Percentiles rank a stretch among this genome's conserved stretches.
Conservation (phyloP, 768 basidiomycete genomes). For the Guyanaporus albipodus region DNA sequence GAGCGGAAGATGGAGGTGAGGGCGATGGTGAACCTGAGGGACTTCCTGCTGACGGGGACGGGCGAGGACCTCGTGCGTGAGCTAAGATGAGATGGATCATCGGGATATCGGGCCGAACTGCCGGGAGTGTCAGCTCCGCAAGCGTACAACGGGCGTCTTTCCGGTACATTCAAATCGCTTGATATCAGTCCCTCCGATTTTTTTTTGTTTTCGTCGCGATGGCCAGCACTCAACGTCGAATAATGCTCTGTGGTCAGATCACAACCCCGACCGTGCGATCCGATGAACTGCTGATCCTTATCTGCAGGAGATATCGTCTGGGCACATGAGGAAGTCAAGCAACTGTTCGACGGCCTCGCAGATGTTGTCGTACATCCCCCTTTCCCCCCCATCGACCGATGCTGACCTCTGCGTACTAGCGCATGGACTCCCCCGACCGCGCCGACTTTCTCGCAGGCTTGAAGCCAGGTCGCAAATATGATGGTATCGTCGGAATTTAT, state of each 20-base stretch:
- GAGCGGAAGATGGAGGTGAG: constrained; percentile 81
- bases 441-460: constrained; percentile 66
- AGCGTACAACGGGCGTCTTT: too few relatives aligned
- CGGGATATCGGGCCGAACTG: neutral
- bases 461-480: constrained; percentile 67
- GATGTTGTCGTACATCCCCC: constrained; percentile 65
- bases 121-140: too few relatives aligned
- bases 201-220: constrained; percentile 4
- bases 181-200: neutral
- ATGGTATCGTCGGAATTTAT: constrained; percentile 71
- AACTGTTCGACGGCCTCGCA: constrained; percentile 62
- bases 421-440: constrained; percentile 56
- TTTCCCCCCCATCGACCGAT: neutral
- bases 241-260: constrained; percentile 34
- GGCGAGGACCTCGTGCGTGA: constrained; percentile 68
- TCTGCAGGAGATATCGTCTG: constrained; percentile 65
- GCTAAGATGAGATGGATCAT: neutral
- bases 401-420: constrained; percentile 29
- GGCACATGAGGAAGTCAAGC: constrained; percentile 71
- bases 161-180: too few relatives aligned
- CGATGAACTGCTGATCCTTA: neutral
- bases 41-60: constrained; percentile 58
- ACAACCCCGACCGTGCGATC: neutral
- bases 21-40: constrained; percentile 69
- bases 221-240: constrained; percentile 21